Evolutionary conservation across 1,139 yeast species (phyloP), one percentile per base, ranked within the genome.

Genomic region (Pichia sp.): DNA sequence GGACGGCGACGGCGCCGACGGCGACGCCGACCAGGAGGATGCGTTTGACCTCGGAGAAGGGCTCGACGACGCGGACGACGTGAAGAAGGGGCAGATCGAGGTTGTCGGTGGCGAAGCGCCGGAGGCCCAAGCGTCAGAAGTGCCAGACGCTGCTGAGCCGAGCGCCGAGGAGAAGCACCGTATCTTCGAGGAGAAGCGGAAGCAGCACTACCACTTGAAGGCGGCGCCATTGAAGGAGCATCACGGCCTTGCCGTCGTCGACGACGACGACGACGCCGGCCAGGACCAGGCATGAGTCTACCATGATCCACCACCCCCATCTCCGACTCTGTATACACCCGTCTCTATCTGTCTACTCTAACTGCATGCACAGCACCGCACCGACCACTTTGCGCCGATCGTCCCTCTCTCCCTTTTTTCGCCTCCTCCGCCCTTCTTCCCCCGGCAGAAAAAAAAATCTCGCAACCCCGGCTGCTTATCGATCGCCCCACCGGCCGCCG

Each of bases 131-230:
- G n/a, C n/a, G n/a, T n/a, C n/a, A n/a, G n/a, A n/a, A n/a, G n/a
- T n/a, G n/a, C 69, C 66, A 14, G 67, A 63, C 31, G n/a, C 67
- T 27, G 71, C 71, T 10, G 77, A 74, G 46, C 69, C 75, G 49
- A 73, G 79, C 24, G 82, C 84, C 0, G 89, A 79, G 61, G 86
- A 82, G 60, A 81, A 79, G 63, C 95, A 87, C 66, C 75, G 71
- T 59, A 71, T 76, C 55, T 90, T 90, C 64, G 95, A 87, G 66
- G 87, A 84, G 62, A 75, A 81, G 78, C 79, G 96, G 63, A 87
- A 86, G 66, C 73, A 79, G 53, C 96, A 89, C 68, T 89, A 89
- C 68, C 87, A 84, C 63, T 72, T 85, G 74, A 87, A 84, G 66
- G 93, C 78, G 1, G 64, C 78, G 49, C 82, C 80, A 1, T 77